A percentile compares a stretch with the other conserved stretches of the same genome.
Conservation (phyloP, 345 rosid species). For the Aquilaria sinensis region DNA sequence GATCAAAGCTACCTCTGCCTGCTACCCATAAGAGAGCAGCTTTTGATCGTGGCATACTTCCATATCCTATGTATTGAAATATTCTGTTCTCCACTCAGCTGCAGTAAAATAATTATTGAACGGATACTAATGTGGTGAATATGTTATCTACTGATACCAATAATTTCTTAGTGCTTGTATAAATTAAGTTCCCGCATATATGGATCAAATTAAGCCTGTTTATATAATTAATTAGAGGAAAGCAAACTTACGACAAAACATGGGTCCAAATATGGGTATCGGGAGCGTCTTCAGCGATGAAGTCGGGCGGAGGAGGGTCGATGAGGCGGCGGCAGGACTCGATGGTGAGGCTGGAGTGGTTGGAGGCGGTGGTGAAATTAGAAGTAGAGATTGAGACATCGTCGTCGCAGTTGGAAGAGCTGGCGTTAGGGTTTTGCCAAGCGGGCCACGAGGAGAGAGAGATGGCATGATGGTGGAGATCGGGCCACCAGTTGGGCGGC, state of each 20-base stretch:
- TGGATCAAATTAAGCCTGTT: no score
- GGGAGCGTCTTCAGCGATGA: conserved; percentile 52
- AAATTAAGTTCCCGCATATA: background rate
- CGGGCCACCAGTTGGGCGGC: conserved; percentile 49
- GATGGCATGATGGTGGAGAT: conserved; percentile 50
- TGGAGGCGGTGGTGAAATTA: conserved; percentile 47
- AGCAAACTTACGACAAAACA: conserved; percentile 51
- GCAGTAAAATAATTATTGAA: background rate
- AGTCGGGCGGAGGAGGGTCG: conserved; percentile 21
- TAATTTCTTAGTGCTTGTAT: background rate
- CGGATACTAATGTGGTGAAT: background rate
- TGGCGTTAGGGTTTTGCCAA: conserved; percentile 35
- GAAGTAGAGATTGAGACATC: conserved; percentile 45
- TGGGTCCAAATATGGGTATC: conserved; percentile 63
- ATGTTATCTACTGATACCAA: background rate
- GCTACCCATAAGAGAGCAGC: background rate
- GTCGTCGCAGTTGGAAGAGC: conserved; percentile 41
- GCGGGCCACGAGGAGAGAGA: conserved; percentile 40
- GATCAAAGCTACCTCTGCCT: background rate
- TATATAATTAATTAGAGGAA: background rate
- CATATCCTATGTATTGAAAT: conserved; percentile 4
- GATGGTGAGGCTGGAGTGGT: conserved; percentile 58
- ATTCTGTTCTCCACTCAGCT: conserved; percentile 17
- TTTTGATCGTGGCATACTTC: background rate
- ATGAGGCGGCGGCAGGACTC: conserved; percentile 30